Conservation (phyloP, 495 filamentous ascomycete species). For the Cercophora samala region DNA sequence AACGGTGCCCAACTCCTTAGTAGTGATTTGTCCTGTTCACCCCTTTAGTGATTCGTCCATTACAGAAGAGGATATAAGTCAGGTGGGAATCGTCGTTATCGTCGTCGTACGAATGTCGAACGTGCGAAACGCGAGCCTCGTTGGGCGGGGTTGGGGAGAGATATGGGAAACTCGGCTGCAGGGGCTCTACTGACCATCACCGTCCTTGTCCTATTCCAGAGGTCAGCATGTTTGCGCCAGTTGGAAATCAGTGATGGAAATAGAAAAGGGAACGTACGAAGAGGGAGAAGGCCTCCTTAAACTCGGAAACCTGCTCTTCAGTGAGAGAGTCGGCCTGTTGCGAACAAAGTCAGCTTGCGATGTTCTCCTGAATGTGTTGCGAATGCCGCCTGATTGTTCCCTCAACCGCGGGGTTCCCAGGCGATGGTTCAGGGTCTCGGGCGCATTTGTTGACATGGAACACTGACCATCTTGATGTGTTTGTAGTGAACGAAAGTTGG, state of each 20-base stretch:
- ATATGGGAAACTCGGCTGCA: slow-evolving; percentile 3
- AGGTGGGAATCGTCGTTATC: not conserved
- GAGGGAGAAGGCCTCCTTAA: slow-evolving; percentile 99
- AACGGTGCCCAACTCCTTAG: slow-evolving; percentile 97
- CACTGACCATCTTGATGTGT: slow-evolving; percentile 21
- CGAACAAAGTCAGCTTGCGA: slow-evolving; percentile 25
- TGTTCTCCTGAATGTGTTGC: slow-evolving; percentile 10
- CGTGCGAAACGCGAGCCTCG: slow-evolving; percentile 12
- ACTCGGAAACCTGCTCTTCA: slow-evolving; percentile 99
- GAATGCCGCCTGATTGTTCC: slow-evolving; percentile 12
- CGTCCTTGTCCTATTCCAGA: slow-evolving; percentile 87
- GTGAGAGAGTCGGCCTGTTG: slow-evolving; percentile 85
- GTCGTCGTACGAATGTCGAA: slow-evolving; percentile 9
- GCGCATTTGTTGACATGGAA: not conserved
- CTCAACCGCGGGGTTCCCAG: slow-evolving; percentile 31
- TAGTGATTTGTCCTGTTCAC: slow-evolving; percentile 89
- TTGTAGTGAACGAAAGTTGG: not conserved
- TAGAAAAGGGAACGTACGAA: slow-evolving; percentile 69
- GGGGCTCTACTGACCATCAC: slow-evolving; percentile 81
- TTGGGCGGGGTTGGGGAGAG: slow-evolving; percentile 7
- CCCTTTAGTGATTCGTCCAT: slow-evolving; percentile 23
- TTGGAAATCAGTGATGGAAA: slow-evolving; percentile 15
- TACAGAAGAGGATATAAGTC: not conserved
- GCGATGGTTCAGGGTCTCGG: not conserved
- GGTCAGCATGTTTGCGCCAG: not conserved